Base-by-base conservation (phyloP, 148 eudicot genomes). In the Vaccinium myrtillus region DNA sequence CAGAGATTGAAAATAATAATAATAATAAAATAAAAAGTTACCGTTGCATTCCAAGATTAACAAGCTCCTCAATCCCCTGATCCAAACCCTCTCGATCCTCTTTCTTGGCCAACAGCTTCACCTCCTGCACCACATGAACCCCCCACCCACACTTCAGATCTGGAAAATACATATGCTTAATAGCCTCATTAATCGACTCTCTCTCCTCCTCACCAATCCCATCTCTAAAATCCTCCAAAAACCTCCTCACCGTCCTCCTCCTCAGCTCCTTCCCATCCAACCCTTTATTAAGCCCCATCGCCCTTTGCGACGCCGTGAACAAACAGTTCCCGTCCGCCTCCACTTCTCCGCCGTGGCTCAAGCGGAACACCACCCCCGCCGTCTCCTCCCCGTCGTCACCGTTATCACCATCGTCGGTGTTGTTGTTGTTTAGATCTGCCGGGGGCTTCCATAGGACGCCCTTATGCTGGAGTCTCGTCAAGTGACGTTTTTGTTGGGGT, bases 241-340 rank as follows among this genome's bases (percentile, higher is more conserved):
- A 96, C 75, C 97, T 90, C 83, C 71, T 85, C 63, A 93, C 99
- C 76, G 91, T 88, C 87, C 94, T 16, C 78, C 90, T 12, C 91
- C 99, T 59, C 69, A 96, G 81, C 81, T 94, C 98, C 39, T 84
- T 71, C 11, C 91, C 88, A 15, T 82, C 87, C 5, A 86, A 82
- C 11, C 79, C 50, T 2, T 16, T 21, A 69, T 13, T 83, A 74
- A 69, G 32, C 53, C 78, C 85, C 89, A 90, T 90, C 21, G 97
- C 94, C 88, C 80, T 91, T 77, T 84, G 83, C 30, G 91, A 88
- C 78, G 98, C 93, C 86, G 97, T 91, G 87, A 93, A 93, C 0
- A 94, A 81, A 39, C 99, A 96, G 86, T 96, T 96, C 3, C 99
- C 99, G 90, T 96, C 99, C 3, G 95, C 87, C 59, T 92, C 97